Evolutionary conservation across 2,329 filamentous ascomycete genomes (phyloP).

Genomic region (Alternaria postmessia): DNA sequence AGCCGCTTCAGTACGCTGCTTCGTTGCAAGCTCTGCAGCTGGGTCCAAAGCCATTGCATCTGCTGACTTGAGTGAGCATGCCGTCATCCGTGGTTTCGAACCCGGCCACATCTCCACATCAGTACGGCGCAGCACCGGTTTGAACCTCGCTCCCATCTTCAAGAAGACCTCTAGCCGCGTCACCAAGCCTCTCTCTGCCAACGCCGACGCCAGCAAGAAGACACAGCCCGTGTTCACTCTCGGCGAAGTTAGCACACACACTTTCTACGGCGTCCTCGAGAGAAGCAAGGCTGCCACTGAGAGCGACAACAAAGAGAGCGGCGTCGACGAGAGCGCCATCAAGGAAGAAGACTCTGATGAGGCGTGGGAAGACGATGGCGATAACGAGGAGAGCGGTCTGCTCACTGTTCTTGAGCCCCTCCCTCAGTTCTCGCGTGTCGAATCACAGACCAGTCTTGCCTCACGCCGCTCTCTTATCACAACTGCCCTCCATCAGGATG

Average conservation of each 20-base stretch:
- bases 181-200: conserved; percentile 36
- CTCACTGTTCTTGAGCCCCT: conserved; percentile 79
- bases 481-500: conserved; percentile 82
- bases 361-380: conserved; percentile 65
- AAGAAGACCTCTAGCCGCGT: conserved; percentile 56
- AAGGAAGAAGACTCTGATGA: conserved; percentile 68
- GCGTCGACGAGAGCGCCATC: conserved; percentile 65
- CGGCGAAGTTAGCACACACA: conserved; percentile 75
- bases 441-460: conserved; percentile 83
- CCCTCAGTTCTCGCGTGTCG: conserved; percentile 86
- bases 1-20: conserved; percentile 52
- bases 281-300: conserved; percentile 69
- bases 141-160: conserved; percentile 68
- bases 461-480: conserved; percentile 90
- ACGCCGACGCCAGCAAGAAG: conserved; percentile 61
- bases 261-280: conserved; percentile 65
- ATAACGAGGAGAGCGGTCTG: conserved; percentile 78
- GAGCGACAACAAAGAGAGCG: conserved; percentile 65
- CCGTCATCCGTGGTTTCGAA: conserved; percentile 86
- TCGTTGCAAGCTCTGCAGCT: conserved; percentile 50
- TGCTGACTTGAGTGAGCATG: conserved; percentile 68
- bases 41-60: conserved; percentile 70
- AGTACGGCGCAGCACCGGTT: conserved; percentile 67
- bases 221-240: conserved; percentile 77
- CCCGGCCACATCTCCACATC: conserved; percentile 76